phyloP scores from a whole-genome alignment of 2,329 filamentous ascomycete genomes.

The Fusarium succisae region DNA sequence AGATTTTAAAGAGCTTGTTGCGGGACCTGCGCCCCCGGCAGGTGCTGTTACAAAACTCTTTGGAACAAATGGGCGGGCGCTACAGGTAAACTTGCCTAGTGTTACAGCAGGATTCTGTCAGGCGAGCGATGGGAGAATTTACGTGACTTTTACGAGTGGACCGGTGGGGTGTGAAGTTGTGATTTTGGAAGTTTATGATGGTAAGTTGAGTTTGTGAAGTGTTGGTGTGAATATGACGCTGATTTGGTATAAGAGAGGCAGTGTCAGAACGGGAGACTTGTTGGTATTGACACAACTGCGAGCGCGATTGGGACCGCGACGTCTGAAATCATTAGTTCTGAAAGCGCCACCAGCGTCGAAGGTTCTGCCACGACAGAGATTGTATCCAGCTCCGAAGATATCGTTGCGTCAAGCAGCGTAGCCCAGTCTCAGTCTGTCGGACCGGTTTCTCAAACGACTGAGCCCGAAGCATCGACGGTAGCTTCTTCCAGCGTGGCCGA shows the following conservation, averaged over 20 bases:
- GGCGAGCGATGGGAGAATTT: neutral
- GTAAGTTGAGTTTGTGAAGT: neutral
- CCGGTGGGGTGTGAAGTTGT: neutral
- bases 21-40: accelerated
- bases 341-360: accelerated
- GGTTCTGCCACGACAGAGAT: neutral
- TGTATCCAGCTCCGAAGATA: accelerated
- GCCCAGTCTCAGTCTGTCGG: neutral
- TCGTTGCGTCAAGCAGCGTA: neutral
- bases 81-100: neutral
- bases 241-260: neutral
- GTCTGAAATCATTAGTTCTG: accelerated
- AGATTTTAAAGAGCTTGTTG: neutral
- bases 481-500: neutral
- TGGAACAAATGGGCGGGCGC: neutral
- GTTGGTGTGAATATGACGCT: neutral
- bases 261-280: neutral
- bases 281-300: neutral
- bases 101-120: neutral
- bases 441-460: neutral
- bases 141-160: neutral
- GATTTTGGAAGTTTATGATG: neutral
- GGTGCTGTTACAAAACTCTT: neutral
- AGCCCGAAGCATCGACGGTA: accelerated
- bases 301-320: neutral